phyloP scores from a whole-genome alignment of 805 yeast genomes.

The Kodamaea neixiangensis region DNA sequence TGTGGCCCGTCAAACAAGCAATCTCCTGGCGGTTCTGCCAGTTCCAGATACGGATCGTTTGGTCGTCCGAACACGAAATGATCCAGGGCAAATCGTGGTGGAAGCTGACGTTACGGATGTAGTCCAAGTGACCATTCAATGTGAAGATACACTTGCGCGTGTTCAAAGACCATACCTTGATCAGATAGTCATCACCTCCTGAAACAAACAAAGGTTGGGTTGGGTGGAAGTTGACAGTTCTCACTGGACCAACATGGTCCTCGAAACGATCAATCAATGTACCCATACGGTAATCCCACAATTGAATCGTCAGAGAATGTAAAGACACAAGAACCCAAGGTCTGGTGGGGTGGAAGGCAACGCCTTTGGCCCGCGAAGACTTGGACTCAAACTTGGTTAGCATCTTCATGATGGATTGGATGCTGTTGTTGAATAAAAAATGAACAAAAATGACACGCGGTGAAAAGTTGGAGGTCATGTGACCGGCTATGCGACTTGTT shows the following conservation, averaged over 20 bases:
- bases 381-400: slow-evolving; percentile 84
- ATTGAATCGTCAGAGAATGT: slow-evolving; percentile 96
- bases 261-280: slow-evolving; percentile 93
- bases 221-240: slow-evolving; percentile 95
- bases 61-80: slow-evolving; percentile 94
- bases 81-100: slow-evolving; percentile 98
- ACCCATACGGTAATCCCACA: slow-evolving; percentile 99
- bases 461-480: slow-evolving; percentile 3
- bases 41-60: slow-evolving; percentile 98
- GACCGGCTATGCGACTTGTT: no score
- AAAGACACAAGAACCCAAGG: slow-evolving; percentile 97
- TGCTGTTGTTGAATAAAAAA: slow-evolving; percentile 4
- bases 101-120: slow-evolving; percentile 90
- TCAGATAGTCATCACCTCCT: slow-evolving; percentile 95
- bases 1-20: slow-evolving; percentile 96
- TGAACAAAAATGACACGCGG: slow-evolving; percentile 11
- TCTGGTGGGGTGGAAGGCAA: slow-evolving; percentile 93
- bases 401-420: slow-evolving; percentile 25
- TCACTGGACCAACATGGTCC: slow-evolving; percentile 98
- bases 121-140: slow-evolving; percentile 90
- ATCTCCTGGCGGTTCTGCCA: slow-evolving; percentile 99
- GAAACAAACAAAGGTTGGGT: slow-evolving; percentile 96
- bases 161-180: slow-evolving; percentile 94
- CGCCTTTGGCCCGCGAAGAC: slow-evolving; percentile 96
- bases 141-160: slow-evolving; percentile 91